A percentile compares a stretch with the other conserved stretches of the same genome.
Conservation (phyloP, 768 basidiomycete species). For the Inosperma sp. region DNA sequence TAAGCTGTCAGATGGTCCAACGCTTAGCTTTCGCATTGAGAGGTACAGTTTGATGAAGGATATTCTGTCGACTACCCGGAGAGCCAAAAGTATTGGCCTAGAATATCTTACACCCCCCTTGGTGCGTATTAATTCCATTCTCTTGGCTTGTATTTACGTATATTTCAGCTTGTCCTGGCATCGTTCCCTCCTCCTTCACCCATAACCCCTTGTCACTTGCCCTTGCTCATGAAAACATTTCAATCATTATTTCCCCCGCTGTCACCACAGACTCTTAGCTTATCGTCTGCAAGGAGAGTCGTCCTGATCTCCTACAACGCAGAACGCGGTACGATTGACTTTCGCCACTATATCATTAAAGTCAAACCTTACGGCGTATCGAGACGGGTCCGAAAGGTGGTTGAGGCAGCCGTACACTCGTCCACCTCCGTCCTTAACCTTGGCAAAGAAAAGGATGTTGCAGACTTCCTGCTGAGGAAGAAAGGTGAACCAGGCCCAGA, state of each 20-base stretch:
- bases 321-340: slow-evolving; percentile 80
- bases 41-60: slow-evolving; percentile 91
- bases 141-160: neutral
- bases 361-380: slow-evolving; percentile 95
- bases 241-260: slow-evolving; percentile 96
- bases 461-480: slow-evolving; percentile 84
- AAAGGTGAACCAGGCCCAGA: slow-evolving; percentile 57
- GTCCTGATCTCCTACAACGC: slow-evolving; percentile 91
- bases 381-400: slow-evolving; percentile 79
- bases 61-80: slow-evolving; percentile 58
- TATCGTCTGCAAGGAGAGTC: slow-evolving; percentile 89
- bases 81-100: slow-evolving; percentile 71
- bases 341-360: slow-evolving; percentile 92
- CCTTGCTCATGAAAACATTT: slow-evolving; percentile 92
- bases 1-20: slow-evolving; percentile 85
- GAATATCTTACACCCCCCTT: slow-evolving; percentile 92
- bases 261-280: slow-evolving; percentile 68
- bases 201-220: slow-evolving; percentile 73
- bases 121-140: slow-evolving; percentile 41
- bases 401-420: slow-evolving; percentile 52
- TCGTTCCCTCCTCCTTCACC: slow-evolving; percentile 77
- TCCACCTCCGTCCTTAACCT: slow-evolving; percentile 62
- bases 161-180: slow-evolving; percentile 78
- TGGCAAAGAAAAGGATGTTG: slow-evolving; percentile 87
- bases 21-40: slow-evolving; percentile 88